Evolutionary conservation across 2,329 filamentous ascomycete species (phyloP), one percentile per base, ranked within the genome.

Genomic region (Scedosporium apiospermum): DNA sequence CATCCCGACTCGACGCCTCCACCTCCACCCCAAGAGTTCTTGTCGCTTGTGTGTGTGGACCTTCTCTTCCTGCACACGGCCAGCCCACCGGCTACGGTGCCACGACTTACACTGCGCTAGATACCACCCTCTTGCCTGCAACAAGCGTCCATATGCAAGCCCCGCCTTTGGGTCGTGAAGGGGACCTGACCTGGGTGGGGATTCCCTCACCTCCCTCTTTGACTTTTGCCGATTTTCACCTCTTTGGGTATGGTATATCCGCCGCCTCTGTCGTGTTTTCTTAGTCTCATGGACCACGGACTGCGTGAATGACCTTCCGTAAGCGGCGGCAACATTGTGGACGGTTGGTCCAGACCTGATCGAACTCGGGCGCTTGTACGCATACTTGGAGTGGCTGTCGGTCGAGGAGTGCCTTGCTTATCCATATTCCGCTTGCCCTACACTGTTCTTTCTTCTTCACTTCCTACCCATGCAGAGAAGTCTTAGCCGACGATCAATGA

Each of bases 21-120:
- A 21, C 44, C 42, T 21, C 44, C 44, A 21, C 44, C 44, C 44
- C 3, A 21, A 49, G 44, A 1, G 16, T 21, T 49, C 44, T 49
- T 38, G 34, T 38, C 10, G 30, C 30, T 34, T 34, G 30, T 38
- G 34, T 38, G 34, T 38, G 34, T 38, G 34, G 2, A 38, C 34
- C 34, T 38, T 12, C 34, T 55, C 18, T 23, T 23, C 18, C 51
- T 55, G 51, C 51, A 23, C 51, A 27, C 23, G 18, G 51, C 51
- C 51, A 55, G 16, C 26, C 44, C 59, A 61, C 59, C 44, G 26
- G 59, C 59, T 61, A 61, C 59, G 59, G 59, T 61, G 60, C 46
- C 60, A 61, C 60, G 60, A 61, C 49, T 30, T 51, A 12, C 34
- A 14, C 10, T 38, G 4, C 34, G 10, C 34, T 14, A n/a, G 16